Conservation (phyloP, 352 stramenopile genomes). For the Aphanomyces stellatus region DNA sequence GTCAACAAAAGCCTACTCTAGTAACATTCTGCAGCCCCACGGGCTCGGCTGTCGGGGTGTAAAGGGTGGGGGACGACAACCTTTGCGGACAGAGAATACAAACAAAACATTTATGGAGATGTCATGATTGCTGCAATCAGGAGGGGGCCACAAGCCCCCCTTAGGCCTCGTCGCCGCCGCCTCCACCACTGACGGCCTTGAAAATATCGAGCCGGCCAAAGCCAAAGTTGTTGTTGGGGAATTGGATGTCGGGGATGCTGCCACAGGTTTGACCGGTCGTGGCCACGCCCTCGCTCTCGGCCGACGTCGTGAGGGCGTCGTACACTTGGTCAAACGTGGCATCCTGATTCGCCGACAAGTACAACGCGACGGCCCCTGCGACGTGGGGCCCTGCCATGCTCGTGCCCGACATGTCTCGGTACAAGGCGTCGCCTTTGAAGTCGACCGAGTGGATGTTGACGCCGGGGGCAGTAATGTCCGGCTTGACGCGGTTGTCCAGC, state of each 20-base stretch:
- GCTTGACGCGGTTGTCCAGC: slow-evolving; percentile 24
- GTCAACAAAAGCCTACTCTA: no score
- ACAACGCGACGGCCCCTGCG: not conserved
- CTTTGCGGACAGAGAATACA: no score
- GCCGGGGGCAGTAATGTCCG: slow-evolving; percentile 28
- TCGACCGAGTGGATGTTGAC: not conserved
- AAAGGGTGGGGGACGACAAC: no score
- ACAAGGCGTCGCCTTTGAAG: not conserved
- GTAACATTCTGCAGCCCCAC: no score
- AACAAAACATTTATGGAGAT: no score
- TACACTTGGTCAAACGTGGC: not conserved
- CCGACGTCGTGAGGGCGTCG: not conserved
- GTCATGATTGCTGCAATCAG: no score
- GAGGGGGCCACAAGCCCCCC: no score
- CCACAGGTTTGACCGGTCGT: not conserved
- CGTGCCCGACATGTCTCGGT: not conserved
- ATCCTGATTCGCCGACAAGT: not conserved
- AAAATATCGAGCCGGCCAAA: no score
- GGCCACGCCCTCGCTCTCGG: no score
- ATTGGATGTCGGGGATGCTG: not conserved
- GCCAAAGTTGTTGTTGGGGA: not conserved
- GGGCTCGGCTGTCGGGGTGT: no score
- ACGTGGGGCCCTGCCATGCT: not conserved
- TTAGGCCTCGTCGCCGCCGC: no score
- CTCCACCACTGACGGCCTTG: no score